Conservation (phyloP, 495 filamentous ascomycete genomes). For the Opeltia flavorubescens region DNA sequence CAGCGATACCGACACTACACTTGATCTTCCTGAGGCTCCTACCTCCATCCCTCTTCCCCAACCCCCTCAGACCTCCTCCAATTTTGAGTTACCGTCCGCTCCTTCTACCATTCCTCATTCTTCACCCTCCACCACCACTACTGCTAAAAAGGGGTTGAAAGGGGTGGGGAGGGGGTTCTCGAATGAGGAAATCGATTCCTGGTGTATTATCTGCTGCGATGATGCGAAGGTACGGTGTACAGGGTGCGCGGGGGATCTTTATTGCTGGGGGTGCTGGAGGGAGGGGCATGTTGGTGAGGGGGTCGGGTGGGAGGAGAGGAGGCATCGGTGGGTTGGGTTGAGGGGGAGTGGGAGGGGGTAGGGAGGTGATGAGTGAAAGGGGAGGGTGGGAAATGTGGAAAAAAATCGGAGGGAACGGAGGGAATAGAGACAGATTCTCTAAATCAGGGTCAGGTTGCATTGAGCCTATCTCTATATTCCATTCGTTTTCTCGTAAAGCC, state of each 20-base stretch:
- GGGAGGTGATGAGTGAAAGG: not conserved
- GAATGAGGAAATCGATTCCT: slow-evolving; percentile 33
- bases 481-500: too few relatives aligned
- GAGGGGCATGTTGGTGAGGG: slow-evolving; percentile 49
- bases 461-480: slow-evolving; percentile 3
- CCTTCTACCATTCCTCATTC: too few relatives aligned
- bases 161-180: slow-evolving; percentile 1
- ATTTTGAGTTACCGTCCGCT: too few relatives aligned
- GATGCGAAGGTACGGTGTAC: slow-evolving; percentile 47
- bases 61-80: too few relatives aligned
- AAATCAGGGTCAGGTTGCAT: not conserved
- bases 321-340: slow-evolving; percentile 34
- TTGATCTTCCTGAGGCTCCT: too few relatives aligned
- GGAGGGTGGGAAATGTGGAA: not conserved
- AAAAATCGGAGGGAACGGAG: not conserved
- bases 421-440: not conserved
- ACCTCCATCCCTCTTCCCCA: too few relatives aligned
- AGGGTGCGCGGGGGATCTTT: slow-evolving; percentile 51
- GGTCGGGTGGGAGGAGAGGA: slow-evolving; percentile 15
- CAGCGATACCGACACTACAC: too few relatives aligned
- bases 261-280: slow-evolving; percentile 52
- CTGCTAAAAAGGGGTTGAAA: too few relatives aligned
- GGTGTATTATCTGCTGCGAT: slow-evolving; percentile 58
- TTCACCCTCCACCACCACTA: too few relatives aligned
- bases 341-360: not conserved